Percentiles rank a stretch among this genome's conserved stretches.
These are phyloP conservation scores for Sporothrix sp. DNA, from an alignment of 2,329 filamentous ascomycete genomes.

Conservation along the genomic window DNA sequence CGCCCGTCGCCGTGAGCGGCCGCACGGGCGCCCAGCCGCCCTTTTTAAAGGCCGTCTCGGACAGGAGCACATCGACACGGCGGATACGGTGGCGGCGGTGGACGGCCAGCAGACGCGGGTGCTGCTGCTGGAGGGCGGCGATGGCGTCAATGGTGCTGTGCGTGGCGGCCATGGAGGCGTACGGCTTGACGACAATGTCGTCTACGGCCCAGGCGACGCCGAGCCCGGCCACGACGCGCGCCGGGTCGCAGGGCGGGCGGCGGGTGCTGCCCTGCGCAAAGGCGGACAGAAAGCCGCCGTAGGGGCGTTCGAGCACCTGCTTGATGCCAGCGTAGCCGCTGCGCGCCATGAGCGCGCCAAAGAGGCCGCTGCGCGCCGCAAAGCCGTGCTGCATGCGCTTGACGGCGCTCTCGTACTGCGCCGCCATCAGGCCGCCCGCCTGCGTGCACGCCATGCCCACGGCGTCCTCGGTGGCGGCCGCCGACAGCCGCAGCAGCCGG, in stretches of 20 bases:
- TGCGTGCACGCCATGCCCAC: constrained; percentile 33
- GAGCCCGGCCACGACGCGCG: constrained; percentile 25
- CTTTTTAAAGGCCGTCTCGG: constrained; percentile 24
- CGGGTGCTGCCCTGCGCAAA: constrained; percentile 23
- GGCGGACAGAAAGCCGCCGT: constrained; percentile 32
- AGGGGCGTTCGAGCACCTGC: constrained; percentile 30
- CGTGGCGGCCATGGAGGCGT: constrained; percentile 28
- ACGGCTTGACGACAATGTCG: constrained; percentile 28
- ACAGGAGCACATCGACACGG: constrained; percentile 23
- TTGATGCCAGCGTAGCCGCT: constrained; percentile 33
- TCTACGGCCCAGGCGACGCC: constrained; percentile 28
- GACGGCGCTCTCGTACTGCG: constrained; percentile 32
- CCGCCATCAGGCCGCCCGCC: constrained; percentile 31
- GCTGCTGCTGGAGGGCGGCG: constrained; percentile 22
- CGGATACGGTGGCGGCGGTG: constrained; percentile 19
- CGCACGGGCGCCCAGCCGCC: constrained; percentile 27
- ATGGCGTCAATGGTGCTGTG: constrained; percentile 29
- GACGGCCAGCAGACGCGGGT: constrained; percentile 19
- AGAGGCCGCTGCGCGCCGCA: constrained; percentile 33
- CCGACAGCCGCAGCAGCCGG: constrained; percentile 25
- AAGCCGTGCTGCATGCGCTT: constrained; percentile 39
- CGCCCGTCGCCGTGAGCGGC: constrained; percentile 27
- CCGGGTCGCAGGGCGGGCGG: not conserved
- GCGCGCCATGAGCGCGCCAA: constrained; percentile 29
- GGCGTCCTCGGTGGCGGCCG: constrained; percentile 25